These are phyloP conservation scores for Podospora pseudocomata DNA, from an alignment of 495 filamentous ascomycete genomes.

Conservation along the genomic window DNA sequence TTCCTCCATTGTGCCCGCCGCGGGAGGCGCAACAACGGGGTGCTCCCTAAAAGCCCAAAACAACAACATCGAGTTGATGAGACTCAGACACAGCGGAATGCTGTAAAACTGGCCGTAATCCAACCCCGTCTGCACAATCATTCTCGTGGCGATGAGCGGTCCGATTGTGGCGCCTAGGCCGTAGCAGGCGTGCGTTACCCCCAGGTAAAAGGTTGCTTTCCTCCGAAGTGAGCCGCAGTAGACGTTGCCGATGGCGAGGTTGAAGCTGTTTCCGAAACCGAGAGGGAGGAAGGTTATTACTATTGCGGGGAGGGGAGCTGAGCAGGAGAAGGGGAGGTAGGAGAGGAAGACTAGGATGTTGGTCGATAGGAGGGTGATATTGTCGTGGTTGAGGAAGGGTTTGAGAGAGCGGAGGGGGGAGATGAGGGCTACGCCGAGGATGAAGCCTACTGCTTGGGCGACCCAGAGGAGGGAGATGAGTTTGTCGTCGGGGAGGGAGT, in stretches of 20 bases:
- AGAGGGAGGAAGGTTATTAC: conserved; percentile 62
- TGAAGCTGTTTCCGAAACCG: conserved; percentile 64
- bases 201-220: conserved; percentile 56
- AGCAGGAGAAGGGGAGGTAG: conserved; percentile 61
- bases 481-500: conserved; percentile 10
- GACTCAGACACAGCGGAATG: conserved; percentile 49
- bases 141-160: conserved; percentile 66
- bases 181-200: conserved; percentile 65
- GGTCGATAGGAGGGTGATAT: conserved; percentile 56
- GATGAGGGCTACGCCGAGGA: conserved; percentile 63
- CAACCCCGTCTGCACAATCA: conserved; percentile 46
- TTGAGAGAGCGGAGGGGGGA: conserved; percentile 34
- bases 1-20: conserved; percentile 22
- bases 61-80: conserved; percentile 47
- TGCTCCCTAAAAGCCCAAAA: conserved; percentile 59
- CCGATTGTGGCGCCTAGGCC: conserved; percentile 68
- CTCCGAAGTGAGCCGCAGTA: conserved; percentile 68
- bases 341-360: conserved; percentile 48
- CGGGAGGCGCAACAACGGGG: background rate
- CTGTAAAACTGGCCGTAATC: conserved; percentile 61
- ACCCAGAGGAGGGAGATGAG: conserved; percentile 78
- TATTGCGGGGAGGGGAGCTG: conserved; percentile 66
- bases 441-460: conserved; percentile 72
- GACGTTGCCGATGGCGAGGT: conserved; percentile 68
- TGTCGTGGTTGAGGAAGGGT: conserved; percentile 57